Evolutionary conservation across 2,329 filamentous ascomycete genomes (phyloP), one percentile per base, ranked within the genome.

Genomic region (Cercospora zeina): DNA sequence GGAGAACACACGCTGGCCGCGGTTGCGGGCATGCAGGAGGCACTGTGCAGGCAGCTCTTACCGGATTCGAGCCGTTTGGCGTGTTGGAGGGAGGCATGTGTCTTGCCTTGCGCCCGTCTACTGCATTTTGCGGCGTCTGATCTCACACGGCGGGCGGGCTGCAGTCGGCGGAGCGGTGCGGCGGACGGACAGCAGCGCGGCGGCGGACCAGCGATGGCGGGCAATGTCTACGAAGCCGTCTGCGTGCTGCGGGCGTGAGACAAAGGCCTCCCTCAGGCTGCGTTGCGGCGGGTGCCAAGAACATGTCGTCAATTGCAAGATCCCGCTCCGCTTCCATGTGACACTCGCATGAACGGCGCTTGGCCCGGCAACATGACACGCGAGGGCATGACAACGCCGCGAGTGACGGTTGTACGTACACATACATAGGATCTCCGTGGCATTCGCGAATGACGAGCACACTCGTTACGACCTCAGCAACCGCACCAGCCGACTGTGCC

Each of bases 401-500:
- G 6, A 27, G 24, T 27, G 24, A 27, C 24, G 24, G 30, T n/a
- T 31, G 47, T 51, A 4, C n/a, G 14, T 31, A 33, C 30, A 51
- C 47, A 27, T 1, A 16, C 47, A 5, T 4, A 31, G 24, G 24
- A 51, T 27, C 47, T 11, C 30, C 24, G 47, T 51, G 14, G 1
- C 24, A 51, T 55, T 16, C 53, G 36, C 33, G 39, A 24, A 45
- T 45, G 19, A 11, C 21, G 21, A 13, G 37, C 21, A 45, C 53
- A n/a, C 10, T 39, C 8, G 16, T 55, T 42, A 62, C 37, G 34
- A 36, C 49, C 60, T 53, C 47, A 62, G 33, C 45, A 62, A 19
- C 11, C 60, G 47, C 19, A 62, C 47, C 36, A 62, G 39, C 42
- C 60, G 34, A 27, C 31, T 45, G 57, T 70, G 66, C 14, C 69